Conservation (phyloP, 2,329 filamentous ascomycete species). For the Monascus ruber region DNA sequence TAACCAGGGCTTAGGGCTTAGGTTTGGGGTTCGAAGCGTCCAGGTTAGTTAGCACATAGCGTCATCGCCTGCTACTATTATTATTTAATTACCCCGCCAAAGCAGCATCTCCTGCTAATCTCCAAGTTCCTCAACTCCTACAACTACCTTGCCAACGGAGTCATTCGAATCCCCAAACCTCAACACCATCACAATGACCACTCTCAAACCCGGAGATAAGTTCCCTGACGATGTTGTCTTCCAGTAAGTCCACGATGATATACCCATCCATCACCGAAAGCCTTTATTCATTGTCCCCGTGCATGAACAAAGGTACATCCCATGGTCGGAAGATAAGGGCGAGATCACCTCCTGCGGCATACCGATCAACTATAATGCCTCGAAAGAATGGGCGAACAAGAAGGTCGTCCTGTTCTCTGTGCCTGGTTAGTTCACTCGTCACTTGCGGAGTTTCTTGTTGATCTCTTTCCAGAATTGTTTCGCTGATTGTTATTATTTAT, state of each 20-base stretch:
- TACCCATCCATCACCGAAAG: neutral
- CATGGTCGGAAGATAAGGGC: conserved; percentile 58
- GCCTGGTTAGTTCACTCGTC: conserved; percentile 38
- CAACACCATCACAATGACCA: conserved; percentile 38
- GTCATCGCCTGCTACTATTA: no score
- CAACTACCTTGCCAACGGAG: no score
- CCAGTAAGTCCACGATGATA: conserved; percentile 37
- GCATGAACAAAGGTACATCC: conserved; percentile 51
- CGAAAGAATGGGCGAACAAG: conserved; percentile 61
- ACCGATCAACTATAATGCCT: conserved; percentile 67
- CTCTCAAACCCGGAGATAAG: conserved; percentile 65
- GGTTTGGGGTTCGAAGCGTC: no score
- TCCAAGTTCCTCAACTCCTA: no score
- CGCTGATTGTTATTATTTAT: neutral
- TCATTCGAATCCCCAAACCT: no score
- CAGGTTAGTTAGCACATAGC: no score
- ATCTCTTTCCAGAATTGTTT: neutral
- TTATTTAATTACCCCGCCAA: no score
- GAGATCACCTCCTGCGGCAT: conserved; percentile 66
- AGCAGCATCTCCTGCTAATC: no score
- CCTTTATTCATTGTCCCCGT: neutral
- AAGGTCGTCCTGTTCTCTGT: conserved; percentile 63
- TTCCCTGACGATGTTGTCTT: conserved; percentile 76
- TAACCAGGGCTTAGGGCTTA: no score
- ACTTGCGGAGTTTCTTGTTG: neutral